A percentile compares a stretch with the other conserved stretches of the same genome.
Conservation (phyloP, 2,329 filamentous ascomycete species). For the Sporothrix pseudoabietina region DNA sequence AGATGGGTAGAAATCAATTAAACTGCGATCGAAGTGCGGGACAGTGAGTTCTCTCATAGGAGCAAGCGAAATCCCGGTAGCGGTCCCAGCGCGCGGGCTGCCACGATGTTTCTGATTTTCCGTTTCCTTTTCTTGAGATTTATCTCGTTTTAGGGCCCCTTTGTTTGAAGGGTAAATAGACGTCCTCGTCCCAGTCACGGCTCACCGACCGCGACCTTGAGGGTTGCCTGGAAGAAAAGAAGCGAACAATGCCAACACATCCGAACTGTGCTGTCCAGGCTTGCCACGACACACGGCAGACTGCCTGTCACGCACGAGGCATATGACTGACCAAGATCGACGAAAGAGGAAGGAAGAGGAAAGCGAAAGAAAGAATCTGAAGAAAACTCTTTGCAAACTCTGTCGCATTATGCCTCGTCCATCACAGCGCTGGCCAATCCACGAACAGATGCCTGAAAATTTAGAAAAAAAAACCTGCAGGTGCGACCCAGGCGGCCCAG, state of each 20-base stretch:
- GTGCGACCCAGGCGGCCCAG: not conserved
- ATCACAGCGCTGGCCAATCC: not conserved
- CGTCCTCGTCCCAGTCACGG: not conserved
- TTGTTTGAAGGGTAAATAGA: not conserved
- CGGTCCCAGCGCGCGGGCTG: not conserved
- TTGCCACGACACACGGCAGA: conserved; percentile 16
- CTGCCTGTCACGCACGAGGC: not conserved
- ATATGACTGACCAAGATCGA: not conserved
- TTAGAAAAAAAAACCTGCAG: conserved; percentile 4
- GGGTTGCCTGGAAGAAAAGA: not conserved
- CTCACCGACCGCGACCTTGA: not conserved
- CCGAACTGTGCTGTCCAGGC: conserved; percentile 13
- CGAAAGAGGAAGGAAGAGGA: conserved; percentile 7
- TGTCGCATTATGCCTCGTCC: not conserved
- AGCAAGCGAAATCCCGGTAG: conserved; percentile 6
- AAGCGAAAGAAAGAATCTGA: not conserved
- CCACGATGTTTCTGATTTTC: conserved; percentile 8
- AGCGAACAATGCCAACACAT: conserved; percentile 20
- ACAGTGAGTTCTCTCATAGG: not conserved
- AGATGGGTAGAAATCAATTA: conserved; percentile 2
- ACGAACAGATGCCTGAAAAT: not conserved
- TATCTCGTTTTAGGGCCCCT: conserved; percentile 11
- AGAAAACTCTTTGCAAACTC: not conserved
- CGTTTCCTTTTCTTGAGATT: not conserved
- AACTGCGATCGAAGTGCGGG: not conserved